Evolutionary conservation across 2,329 filamentous ascomycete species (phyloP).

Genomic region (Lecanicillium sp.): DNA sequence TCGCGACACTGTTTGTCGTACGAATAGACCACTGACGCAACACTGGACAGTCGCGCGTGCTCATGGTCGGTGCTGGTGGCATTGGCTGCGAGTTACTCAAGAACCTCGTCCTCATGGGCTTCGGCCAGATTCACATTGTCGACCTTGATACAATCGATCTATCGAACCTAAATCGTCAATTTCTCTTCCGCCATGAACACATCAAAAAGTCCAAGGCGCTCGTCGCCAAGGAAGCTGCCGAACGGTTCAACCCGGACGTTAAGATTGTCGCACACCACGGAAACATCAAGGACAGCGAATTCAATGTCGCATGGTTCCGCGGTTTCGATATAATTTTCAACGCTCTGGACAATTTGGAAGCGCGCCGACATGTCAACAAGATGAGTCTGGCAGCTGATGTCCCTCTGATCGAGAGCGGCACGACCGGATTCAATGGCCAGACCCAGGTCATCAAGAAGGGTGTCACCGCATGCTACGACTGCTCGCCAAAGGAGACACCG

Average conservation of each 20-base stretch:
- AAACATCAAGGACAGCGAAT: conserved; percentile 87
- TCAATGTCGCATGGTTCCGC: conserved; percentile 84
- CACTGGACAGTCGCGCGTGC: conserved; percentile 62
- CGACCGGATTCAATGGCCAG: conserved; percentile 95
- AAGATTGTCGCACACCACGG: conserved; percentile 85
- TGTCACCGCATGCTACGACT: conserved; percentile 93
- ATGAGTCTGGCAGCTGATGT: conserved; percentile 94
- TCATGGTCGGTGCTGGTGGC: conserved; percentile 93
- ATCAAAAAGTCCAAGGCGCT: conserved; percentile 96
- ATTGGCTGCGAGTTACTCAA: conserved; percentile 98
- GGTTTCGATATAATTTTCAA: conserved; percentile 87
- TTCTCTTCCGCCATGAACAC: conserved; percentile 92
- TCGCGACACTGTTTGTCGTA: background rate
- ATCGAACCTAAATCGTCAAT: conserved; percentile 95
- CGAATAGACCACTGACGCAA: background rate
- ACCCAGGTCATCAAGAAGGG: conserved; percentile 95
- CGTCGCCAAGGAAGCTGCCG: conserved; percentile 87
- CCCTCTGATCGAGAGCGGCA: conserved; percentile 91
- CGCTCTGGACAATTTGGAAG: conserved; percentile 91
- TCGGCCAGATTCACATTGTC: conserved; percentile 88
- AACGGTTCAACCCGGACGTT: conserved; percentile 82
- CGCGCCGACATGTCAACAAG: conserved; percentile 87
- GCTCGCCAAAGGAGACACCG: conserved; percentile 79
- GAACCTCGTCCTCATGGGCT: conserved; percentile 87
- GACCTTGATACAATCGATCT: conserved; percentile 98